These are phyloP conservation scores for Flaveria linearis DNA, from an alignment of 129 eudicot genomes.

Conservation along the genomic window DNA sequence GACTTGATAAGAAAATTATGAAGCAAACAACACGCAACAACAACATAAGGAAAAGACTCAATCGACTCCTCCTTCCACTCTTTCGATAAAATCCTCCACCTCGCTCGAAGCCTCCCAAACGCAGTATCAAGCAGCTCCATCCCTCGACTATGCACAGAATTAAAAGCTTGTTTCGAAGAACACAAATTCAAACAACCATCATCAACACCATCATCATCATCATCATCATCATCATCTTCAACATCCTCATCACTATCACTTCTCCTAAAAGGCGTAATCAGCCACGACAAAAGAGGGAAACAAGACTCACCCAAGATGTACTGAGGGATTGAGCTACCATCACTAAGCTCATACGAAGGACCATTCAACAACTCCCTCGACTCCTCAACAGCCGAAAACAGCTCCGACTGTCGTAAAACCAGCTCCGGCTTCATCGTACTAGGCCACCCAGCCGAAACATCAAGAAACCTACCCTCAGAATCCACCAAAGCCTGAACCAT, in stretches of 20 bases:
- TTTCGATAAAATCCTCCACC: slow-evolving; percentile 66
- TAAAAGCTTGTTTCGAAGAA: slow-evolving; percentile 53
- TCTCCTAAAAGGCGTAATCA: slow-evolving; percentile 60
- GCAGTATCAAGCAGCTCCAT: slow-evolving; percentile 71
- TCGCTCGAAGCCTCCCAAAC: slow-evolving; percentile 55
- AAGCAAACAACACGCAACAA: slow-evolving; percentile 79
- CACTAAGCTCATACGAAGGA: slow-evolving; percentile 48
- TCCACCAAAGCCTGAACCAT: slow-evolving; percentile 85
- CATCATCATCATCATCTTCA: slow-evolving; percentile 10
- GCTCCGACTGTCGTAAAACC: slow-evolving; percentile 56
- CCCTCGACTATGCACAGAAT: slow-evolving; percentile 63
- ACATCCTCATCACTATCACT: slow-evolving; percentile 5
- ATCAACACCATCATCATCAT: slow-evolving; percentile 20
- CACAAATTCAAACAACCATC: slow-evolving; percentile 38
- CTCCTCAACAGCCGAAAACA: slow-evolving; percentile 65
- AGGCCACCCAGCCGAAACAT: slow-evolving; percentile 97
- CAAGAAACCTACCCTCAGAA: slow-evolving; percentile 83
- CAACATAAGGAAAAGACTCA: slow-evolving; percentile 76
- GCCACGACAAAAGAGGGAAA: slow-evolving; percentile 78
- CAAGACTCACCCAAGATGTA: slow-evolving; percentile 80
- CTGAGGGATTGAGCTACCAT: slow-evolving; percentile 64
- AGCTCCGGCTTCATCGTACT: slow-evolving; percentile 52
- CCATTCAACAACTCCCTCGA: slow-evolving; percentile 64
- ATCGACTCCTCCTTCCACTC: slow-evolving; percentile 75
- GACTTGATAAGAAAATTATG: slow-evolving; percentile 83